These are phyloP conservation scores for Marasmius sp. DNA, from an alignment of 1,284 basidiomycete species.

Conservation along the genomic window DNA sequence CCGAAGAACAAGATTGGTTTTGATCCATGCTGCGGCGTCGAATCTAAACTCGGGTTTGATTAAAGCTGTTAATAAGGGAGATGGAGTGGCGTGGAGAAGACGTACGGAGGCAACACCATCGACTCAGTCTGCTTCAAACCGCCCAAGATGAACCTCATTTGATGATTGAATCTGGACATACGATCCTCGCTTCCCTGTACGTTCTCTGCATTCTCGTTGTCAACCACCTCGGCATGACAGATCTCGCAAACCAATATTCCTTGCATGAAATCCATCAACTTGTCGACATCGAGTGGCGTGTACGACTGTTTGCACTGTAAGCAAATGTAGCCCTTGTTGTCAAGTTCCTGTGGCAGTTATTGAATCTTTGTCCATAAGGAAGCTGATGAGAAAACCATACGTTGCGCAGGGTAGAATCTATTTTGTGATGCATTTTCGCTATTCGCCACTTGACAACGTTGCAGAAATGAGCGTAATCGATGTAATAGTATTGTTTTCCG, in stretches of 20 bases:
- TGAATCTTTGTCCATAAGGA: constrained; percentile 6
- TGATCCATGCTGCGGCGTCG: constrained; percentile 81
- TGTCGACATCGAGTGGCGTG: constrained; percentile 84
- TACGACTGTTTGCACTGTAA: constrained; percentile 86
- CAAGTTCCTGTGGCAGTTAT: constrained; percentile 69
- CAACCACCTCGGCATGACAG: constrained; percentile 78
- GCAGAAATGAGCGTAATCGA: constrained; percentile 94
- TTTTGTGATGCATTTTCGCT: constrained; percentile 89
- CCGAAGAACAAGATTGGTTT: constrained; percentile 59
- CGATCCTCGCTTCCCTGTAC: constrained; percentile 86
- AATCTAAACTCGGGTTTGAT: constrained; percentile 49
- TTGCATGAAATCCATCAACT: constrained; percentile 68
- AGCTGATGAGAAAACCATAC: constrained; percentile 38
- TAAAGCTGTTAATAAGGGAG: constrained; percentile 6
- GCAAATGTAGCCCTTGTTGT: constrained; percentile 95
- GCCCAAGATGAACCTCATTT: constrained; percentile 86
- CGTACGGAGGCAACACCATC: constrained; percentile 80
- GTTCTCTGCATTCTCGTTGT: constrained; percentile 90
- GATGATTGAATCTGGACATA: constrained; percentile 93
- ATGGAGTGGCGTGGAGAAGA: constrained; percentile 16
- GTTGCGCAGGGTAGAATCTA: constrained; percentile 86
- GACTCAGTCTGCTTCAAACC: constrained; percentile 87
- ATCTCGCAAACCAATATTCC: constrained; percentile 77
- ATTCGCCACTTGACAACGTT: constrained; percentile 98
- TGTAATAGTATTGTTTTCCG: constrained; percentile 90